Conservation (phyloP, 164 flowering plant genomes). For the Litsea cubeba region DNA sequence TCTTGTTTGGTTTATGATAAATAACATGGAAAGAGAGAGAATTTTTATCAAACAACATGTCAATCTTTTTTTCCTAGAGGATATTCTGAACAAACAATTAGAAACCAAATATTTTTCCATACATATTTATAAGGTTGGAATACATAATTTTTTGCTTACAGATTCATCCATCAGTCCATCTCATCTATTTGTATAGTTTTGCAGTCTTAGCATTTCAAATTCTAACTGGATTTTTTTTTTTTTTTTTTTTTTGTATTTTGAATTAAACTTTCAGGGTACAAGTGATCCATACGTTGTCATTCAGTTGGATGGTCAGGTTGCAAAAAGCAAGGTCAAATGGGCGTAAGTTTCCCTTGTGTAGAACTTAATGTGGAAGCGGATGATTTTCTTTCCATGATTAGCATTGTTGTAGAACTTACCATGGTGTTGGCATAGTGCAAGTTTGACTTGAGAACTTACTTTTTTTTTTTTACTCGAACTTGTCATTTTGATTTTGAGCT, state of each 20-base stretch:
- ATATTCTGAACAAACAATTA: too few relatives aligned
- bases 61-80: too few relatives aligned
- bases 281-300: constrained; percentile 95
- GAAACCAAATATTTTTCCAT: not conserved
- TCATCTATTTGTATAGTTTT: constrained; percentile 2
- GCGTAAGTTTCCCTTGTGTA: constrained; percentile 46
- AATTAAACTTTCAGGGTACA: constrained; percentile 63
- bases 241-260: not conserved
- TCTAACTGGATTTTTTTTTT: constrained; percentile 5
- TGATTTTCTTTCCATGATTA: not conserved
- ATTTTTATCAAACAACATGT: too few relatives aligned
- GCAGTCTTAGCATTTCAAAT: not conserved
- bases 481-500: not conserved
- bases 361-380: not conserved
- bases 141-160: not conserved
- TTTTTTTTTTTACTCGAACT: not conserved
- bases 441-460: not conserved
- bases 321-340: constrained; percentile 87
- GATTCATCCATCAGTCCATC: not conserved
- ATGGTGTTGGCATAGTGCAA: not conserved
- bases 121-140: not conserved
- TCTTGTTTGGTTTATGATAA: too few relatives aligned
- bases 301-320: constrained; percentile 78
- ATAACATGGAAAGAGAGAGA: too few relatives aligned
- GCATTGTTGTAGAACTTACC: not conserved